These are phyloP conservation scores for Metarhizium brunneum DNA, from an alignment of 2,329 filamentous ascomycete species.

Conservation along the genomic window DNA sequence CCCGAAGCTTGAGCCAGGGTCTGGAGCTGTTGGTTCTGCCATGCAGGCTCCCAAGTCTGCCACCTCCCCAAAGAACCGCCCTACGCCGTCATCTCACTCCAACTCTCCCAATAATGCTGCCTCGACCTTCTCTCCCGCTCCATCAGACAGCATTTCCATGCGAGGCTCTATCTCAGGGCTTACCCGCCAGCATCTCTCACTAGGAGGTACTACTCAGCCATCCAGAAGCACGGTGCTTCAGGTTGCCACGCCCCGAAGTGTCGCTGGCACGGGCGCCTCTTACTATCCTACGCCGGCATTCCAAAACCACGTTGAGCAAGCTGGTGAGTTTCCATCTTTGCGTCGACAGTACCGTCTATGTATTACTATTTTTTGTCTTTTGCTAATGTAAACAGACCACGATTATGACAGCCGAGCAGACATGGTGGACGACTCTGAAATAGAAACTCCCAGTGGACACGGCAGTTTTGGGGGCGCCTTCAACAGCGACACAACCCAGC, in stretches of 20 bases:
- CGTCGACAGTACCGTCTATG: not conserved
- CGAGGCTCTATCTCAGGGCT: conserved; percentile 26
- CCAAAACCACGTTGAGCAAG: conserved; percentile 89
- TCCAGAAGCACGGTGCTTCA: conserved; percentile 27
- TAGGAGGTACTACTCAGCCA: conserved; percentile 15
- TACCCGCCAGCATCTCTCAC: conserved; percentile 22
- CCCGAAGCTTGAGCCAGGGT: conserved; percentile 58
- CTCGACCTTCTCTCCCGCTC: conserved; percentile 32
- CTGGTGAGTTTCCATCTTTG: conserved; percentile 58
- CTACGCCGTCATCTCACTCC: conserved; percentile 71
- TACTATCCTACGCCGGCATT: conserved; percentile 79
- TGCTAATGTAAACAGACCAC: conserved; percentile 71
- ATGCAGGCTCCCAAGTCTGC: conserved; percentile 46
- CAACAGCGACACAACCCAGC: conserved; percentile 35
- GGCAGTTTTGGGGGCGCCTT: conserved; percentile 54
- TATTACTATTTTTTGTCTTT: not conserved
- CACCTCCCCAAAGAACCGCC: conserved; percentile 60
- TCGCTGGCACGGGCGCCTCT: conserved; percentile 30
- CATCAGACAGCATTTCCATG: conserved; percentile 39
- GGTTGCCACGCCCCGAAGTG: conserved; percentile 23
- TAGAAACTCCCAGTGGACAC: conserved; percentile 56
- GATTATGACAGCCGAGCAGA: conserved; percentile 90
- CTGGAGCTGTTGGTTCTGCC: conserved; percentile 34
- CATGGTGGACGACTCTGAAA: conserved; percentile 75
- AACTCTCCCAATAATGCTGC: conserved; percentile 44